Evolutionary conservation across 1,139 yeast genomes (phyloP).

Genomic region (Pichia sp.): DNA sequence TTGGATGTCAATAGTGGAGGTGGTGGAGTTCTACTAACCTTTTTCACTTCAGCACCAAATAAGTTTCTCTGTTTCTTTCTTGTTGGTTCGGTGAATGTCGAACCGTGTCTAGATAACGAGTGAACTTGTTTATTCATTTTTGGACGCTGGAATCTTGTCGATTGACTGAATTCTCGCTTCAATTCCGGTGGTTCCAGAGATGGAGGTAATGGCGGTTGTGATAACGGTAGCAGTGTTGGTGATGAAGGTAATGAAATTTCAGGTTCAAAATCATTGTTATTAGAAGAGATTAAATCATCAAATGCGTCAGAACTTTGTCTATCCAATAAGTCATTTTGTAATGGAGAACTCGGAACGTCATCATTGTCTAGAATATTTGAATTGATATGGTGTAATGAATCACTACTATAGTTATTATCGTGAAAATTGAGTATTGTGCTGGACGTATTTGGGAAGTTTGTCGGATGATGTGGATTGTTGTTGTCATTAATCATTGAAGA

Average conservation of each 20-base stretch:
- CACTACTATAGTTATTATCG: constrained; percentile 9
- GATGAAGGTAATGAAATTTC: constrained; percentile 15
- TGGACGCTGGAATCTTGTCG: constrained; percentile 13
- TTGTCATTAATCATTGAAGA: constrained; percentile 11
- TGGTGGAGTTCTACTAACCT: not conserved
- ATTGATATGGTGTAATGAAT: not conserved
- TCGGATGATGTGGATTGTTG: not conserved
- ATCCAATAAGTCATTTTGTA: constrained; percentile 1
- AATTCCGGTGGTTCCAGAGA: not conserved
- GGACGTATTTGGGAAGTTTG: constrained; percentile 7
- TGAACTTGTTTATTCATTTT: constrained; percentile 14
- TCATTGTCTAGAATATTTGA: not conserved
- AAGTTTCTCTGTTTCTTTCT: constrained; percentile 17
- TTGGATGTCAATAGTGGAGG: constrained; percentile 1
- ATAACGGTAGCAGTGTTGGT: constrained; percentile 12
- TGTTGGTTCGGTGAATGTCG: constrained; percentile 20
- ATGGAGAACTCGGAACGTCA: constrained; percentile 23
- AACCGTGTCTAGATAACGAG: constrained; percentile 19
- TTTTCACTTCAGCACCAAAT: not conserved
- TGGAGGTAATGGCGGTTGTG: not conserved
- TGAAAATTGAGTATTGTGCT: constrained; percentile 10
- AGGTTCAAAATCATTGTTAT: not conserved
- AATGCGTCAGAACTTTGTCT: constrained; percentile 13
- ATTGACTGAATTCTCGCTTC: not conserved
- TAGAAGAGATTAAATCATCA: constrained; percentile 11